Evolutionary conservation across 2,329 filamentous ascomycete genomes (phyloP), one percentile per base, ranked within the genome.

Genomic region (Elsinoe fawcettii): DNA sequence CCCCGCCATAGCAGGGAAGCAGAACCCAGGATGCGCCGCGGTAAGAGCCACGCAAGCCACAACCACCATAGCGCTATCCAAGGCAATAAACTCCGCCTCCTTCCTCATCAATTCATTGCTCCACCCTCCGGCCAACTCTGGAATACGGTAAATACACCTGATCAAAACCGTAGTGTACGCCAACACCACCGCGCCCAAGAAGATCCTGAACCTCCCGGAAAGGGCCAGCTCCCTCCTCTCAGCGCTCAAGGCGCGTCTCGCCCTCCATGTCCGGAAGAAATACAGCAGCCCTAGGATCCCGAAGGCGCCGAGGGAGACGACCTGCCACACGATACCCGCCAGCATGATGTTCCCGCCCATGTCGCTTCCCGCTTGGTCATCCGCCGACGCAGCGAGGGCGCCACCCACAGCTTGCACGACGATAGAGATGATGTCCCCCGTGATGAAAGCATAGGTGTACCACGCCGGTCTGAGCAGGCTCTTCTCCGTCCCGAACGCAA

Each of bases 391-490:
- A 1, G 83, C 79, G 43, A 83, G 71, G 53, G 76, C 81, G 58
- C 82, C 81, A 11, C 81, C 81, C 6, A 73, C 74, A 4, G 79
- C 80, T 66, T 85, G 82, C 5, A 84, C 68, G 9, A 80, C 62
- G 16, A 85, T 75, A n/a, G 77, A 80, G 56, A 80, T 63, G 43
- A 84, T 62, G 61, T 85, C 82, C 63, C 78, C 80, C 14, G 71
- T 65, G 62, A 84, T 79, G 68, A 85, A 85, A 59, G 83, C 75
- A 66, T 77, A 77, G 8, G 81, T 82, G 75, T 69, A 69, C 37
- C 57, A 58, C 5, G 56, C 57, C 1, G 67, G 66, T 11, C 65
- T 63, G 9, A 70, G 59, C 2, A 65, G 61, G 37, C 59, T 62
- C 58, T 67, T 63, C 47, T 47, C 55, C 1, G 64, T 60, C 22